Percentiles rank a stretch among this genome's conserved stretches.
These are phyloP conservation scores for Aspergillus melleus DNA, from an alignment of 2,329 filamentous ascomycete species.

Conservation along the genomic window DNA sequence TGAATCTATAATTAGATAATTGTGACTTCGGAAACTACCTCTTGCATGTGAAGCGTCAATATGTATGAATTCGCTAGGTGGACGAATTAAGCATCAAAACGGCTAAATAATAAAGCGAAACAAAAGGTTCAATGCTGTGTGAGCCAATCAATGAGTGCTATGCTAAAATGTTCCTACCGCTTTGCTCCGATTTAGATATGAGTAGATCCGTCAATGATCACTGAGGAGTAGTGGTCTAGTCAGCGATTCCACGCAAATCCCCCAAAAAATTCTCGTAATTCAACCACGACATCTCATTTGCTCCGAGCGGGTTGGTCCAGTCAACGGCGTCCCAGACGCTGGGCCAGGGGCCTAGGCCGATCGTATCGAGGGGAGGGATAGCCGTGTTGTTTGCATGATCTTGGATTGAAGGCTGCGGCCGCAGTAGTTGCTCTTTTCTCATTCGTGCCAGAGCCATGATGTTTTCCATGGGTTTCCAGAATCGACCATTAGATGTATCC, in stretches of 20 bases:
- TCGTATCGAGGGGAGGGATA: slow-evolving; percentile 1
- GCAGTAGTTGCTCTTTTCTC: slow-evolving; percentile 12
- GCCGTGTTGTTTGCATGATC: background rate
- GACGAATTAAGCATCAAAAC: too few species aligned
- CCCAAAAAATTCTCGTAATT: slow-evolving; percentile 31
- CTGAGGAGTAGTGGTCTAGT: slow-evolving; percentile 14
- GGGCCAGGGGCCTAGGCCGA: slow-evolving; percentile 16
- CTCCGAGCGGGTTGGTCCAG: slow-evolving; percentile 10
- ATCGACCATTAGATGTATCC: slow-evolving; percentile 28
- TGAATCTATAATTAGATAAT: too few species aligned
- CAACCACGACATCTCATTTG: slow-evolving; percentile 24
- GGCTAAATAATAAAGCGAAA: too few species aligned
- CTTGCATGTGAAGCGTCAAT: too few species aligned
- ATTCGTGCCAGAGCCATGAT: slow-evolving; percentile 28
- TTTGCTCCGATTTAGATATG: background rate
- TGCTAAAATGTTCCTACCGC: too few species aligned
- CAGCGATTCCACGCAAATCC: slow-evolving; percentile 22
- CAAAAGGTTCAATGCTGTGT: too few species aligned
- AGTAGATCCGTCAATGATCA: slow-evolving; percentile 19
- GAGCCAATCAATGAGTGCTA: too few species aligned
- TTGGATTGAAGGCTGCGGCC: background rate
- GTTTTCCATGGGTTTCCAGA: slow-evolving; percentile 33
- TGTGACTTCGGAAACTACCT: too few species aligned
- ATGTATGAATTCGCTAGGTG: too few species aligned
- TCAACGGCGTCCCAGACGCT: slow-evolving; percentile 30